phyloP scores from a whole-genome alignment of 257 asterid species.

The Salvia miltiorrhiza region DNA sequence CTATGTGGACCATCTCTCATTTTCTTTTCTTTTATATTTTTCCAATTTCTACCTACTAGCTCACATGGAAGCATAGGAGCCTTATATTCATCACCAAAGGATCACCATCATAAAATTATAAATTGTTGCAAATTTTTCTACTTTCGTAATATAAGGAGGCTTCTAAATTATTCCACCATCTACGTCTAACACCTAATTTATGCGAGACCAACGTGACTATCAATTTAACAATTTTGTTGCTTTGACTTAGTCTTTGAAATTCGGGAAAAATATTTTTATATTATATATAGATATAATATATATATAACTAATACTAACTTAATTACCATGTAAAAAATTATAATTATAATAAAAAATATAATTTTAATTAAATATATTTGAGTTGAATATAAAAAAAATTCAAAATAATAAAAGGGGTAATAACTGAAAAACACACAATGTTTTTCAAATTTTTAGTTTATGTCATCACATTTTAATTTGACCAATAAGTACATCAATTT shows the following conservation, averaged over 20 bases:
- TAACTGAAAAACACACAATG: too few species aligned
- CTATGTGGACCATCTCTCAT: neutral
- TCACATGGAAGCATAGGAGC: conserved; percentile 21
- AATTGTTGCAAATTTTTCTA: neutral
- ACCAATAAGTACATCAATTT: too few species aligned
- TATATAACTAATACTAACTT: too few species aligned
- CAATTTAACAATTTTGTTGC: neutral
- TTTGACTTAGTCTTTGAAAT: neutral
- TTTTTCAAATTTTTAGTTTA: too few species aligned
- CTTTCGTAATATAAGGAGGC: neutral
- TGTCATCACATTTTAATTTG: too few species aligned
- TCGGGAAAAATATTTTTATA: too few species aligned
- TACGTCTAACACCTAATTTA: neutral
- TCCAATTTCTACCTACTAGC: conserved; percentile 6
- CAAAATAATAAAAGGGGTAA: too few species aligned
- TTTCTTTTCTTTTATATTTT: neutral
- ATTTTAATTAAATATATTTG: too few species aligned
- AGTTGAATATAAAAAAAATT: too few species aligned
- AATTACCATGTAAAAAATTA: too few species aligned
- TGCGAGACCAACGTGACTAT: neutral
- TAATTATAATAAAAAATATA: too few species aligned
- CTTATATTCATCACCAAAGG: neutral
- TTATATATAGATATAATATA: too few species aligned
- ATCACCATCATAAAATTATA: neutral
- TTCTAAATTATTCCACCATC: neutral